A percentile compares a stretch with the other conserved stretches of the same genome.
Conservation (phyloP, 2,329 filamentous ascomycete genomes). For the Xylaria sp. region DNA sequence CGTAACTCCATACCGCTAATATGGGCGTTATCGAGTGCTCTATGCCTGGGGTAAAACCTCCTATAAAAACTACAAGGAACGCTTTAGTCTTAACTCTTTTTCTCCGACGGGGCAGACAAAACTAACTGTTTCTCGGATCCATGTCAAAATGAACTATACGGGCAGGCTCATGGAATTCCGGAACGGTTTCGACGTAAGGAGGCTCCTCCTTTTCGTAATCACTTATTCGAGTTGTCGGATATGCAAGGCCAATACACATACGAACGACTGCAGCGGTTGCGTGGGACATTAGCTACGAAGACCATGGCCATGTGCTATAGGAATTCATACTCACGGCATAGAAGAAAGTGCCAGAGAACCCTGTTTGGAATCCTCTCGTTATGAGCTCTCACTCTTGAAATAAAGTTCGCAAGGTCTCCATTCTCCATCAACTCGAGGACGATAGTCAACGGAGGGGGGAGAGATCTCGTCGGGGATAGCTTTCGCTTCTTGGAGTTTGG, state of each 20-base stretch:
- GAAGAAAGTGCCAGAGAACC: constrained; percentile 17
- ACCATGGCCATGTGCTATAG: not conserved
- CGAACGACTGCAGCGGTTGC: constrained; percentile 12
- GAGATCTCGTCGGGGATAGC: too few relatives aligned
- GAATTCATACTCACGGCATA: constrained; percentile 20
- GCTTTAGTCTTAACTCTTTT: not conserved
- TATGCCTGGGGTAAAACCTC: not conserved
- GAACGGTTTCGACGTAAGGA: not conserved
- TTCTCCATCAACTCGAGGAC: constrained; percentile 22
- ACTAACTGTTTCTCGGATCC: constrained; percentile 13
- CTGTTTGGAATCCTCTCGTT: constrained; percentile 10
- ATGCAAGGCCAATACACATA: constrained; percentile 25
- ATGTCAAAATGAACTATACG: constrained; percentile 29
- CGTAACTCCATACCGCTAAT: constrained; percentile 13
- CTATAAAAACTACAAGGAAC: not conserved
- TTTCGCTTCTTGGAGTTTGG: not conserved
- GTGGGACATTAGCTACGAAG: not conserved
- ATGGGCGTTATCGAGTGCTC: constrained; percentile 11
- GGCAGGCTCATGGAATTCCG: not conserved
- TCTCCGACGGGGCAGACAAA: not conserved
- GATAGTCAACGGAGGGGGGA: not conserved
- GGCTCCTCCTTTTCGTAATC: not conserved
- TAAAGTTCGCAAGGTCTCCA: constrained; percentile 15
- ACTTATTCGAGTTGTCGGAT: not conserved
- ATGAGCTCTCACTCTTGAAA: constrained; percentile 10